Evolutionary conservation across 345 rosid genomes (phyloP), one percentile per base, ranked within the genome.

Genomic region (Gossypium herbaceum): DNA sequence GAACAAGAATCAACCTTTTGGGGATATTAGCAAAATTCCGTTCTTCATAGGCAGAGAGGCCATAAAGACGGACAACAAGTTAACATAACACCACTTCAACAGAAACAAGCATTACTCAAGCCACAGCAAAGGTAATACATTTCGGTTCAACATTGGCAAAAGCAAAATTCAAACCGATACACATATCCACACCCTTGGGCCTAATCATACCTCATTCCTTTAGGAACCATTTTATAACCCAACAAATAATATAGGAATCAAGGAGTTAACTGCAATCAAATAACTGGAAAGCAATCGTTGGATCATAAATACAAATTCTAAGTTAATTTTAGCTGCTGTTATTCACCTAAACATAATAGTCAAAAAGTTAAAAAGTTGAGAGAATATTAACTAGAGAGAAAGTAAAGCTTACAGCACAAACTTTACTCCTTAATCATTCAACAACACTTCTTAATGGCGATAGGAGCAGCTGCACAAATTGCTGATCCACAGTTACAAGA

Each of bases 401-500:
- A 68, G 15, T 15, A 15, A 48, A 4, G 72, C 54, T 57, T 57
- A 57, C 19, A 68, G 51, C 57, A 8, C 72, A 20, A 51, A 27
- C 41, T 34, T 8, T 39, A n/a, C 47, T 8, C 24, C 68, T 6
- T 63, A 34, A 64, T 17, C 22, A 69, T 27, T 69, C 73, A 69
- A 51, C 25, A 69, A 4, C 45, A 70, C 25, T 29, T 70, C 60
- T 52, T 70, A 51, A 70, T 51, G 10, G 60, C 27, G 7, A 70
- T 52, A 11, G 64, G 81, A 10, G 74, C 58, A 56, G 67, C 77
- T n/a, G 75, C 81, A 64, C 12, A 73, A 13, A 78, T 79, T n/a
- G 79, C 76, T 17, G 86, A 76, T 52, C 81, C 68, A 65, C 80
- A 76, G 47, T 47, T 57, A 66, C 86, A 80, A 66, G 84, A 76